Evolutionary conservation across 331 rosid genomes (phyloP).

Genomic region (Rhamnella rubrinervis): DNA sequence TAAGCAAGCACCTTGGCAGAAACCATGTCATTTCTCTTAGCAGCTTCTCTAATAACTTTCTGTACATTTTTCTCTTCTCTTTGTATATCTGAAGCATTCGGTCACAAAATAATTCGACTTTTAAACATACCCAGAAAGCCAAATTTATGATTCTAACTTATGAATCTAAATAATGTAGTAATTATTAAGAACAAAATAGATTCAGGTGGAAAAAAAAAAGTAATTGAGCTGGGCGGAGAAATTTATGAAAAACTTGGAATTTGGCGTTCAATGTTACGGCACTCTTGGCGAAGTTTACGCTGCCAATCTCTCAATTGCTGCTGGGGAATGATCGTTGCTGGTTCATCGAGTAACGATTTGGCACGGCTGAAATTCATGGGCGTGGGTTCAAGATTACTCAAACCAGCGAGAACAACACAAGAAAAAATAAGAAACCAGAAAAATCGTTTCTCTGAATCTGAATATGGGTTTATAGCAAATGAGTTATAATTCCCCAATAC

Average conservation of each 20-base stretch:
- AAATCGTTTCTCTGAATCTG: too few species aligned
- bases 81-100: constrained; percentile 33
- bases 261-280: constrained; percentile 52
- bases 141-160: neutral
- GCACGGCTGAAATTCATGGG: too few species aligned
- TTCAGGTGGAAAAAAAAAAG: neutral
- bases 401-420: too few species aligned
- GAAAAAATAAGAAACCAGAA: too few species aligned
- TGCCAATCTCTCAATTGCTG: constrained; percentile 57
- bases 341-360: too few species aligned
- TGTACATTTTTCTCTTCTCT: constrained; percentile 52
- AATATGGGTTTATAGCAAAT: too few species aligned
- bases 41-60: constrained; percentile 50
- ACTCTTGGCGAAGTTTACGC: constrained; percentile 47
- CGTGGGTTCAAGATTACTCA: too few species aligned
- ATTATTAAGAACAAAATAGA: neutral
- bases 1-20: constrained; percentile 45
- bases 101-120: neutral
- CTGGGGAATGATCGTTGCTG: too few species aligned
- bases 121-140: constrained; percentile 6
- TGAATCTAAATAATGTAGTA: constrained; percentile 5
- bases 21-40: constrained; percentile 51
- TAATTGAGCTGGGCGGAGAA: neutral
- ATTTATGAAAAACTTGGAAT: constrained; percentile 26
- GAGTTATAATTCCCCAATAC: too few species aligned